Evolutionary conservation across 805 yeast genomes (phyloP).

Genomic region (Saccharomycopsis selenospora): DNA sequence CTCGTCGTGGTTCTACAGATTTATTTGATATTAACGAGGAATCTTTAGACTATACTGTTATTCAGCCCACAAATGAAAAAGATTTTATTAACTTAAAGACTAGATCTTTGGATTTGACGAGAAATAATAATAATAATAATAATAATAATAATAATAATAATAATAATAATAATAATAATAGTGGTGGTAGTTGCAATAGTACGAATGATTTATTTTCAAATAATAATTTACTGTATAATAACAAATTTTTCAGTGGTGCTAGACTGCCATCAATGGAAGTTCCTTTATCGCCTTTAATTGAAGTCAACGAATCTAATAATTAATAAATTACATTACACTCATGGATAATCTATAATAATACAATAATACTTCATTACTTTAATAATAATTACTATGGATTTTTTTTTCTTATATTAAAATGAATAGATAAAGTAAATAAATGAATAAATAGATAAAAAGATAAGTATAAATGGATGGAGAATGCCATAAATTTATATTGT

Average conservation of each 20-base stretch:
- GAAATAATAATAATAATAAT: neutral
- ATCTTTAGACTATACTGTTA: neutral
- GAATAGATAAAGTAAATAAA: no score
- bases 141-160: neutral
- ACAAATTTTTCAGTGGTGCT: neutral
- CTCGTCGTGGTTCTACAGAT: neutral
- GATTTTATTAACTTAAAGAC: neutral
- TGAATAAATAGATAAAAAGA: no score
- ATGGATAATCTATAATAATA: no score
- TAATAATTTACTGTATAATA: neutral
- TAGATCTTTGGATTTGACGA: slow-evolving; percentile 10
- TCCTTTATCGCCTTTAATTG: slow-evolving; percentile 12
- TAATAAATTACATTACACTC: no score
- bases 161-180: neutral
- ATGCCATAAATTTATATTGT: no score
- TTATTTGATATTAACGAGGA: neutral
- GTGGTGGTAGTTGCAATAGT: neutral
- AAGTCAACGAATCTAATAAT: slow-evolving; percentile 19
- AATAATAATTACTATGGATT: no score
- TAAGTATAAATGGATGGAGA: no score
- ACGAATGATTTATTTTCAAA: neutral
- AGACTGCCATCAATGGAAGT: neutral
- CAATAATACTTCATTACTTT: no score
- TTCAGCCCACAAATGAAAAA: slow-evolving; percentile 2
- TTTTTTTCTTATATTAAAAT: no score